Percentiles rank a stretch among this genome's conserved stretches.
Evolutionary conservation across 179 eudicot species (phyloP).

Genomic region (Spinacia oleracea): DNA sequence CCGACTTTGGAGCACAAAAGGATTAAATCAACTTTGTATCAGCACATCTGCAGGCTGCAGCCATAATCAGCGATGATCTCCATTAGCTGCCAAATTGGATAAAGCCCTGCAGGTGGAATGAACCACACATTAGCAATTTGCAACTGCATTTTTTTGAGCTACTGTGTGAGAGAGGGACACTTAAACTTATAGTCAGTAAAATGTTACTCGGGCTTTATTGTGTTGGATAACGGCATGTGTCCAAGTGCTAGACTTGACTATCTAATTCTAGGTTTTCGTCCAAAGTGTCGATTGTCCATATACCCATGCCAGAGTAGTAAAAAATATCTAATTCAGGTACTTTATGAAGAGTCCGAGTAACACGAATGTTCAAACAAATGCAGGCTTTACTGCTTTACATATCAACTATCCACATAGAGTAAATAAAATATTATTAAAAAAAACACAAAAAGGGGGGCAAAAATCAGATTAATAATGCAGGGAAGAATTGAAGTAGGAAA

Average conservation of each 20-base stretch:
- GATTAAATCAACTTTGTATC: conserved; percentile 21
- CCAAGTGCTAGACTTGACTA: too few relatives aligned
- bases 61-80: conserved; percentile 39
- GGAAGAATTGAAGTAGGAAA: background rate
- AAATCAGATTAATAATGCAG: background rate
- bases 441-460: too few relatives aligned
- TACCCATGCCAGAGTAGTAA: too few relatives aligned
- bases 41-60: background rate
- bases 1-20: conserved; percentile 8
- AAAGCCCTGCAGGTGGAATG: conserved; percentile 29
- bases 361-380: too few relatives aligned
- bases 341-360: too few relatives aligned
- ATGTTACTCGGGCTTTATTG: background rate
- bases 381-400: too few relatives aligned
- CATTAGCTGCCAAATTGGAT: conserved; percentile 25
- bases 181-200: background rate
- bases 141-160: too few relatives aligned
- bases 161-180: background rate
- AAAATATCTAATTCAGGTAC: too few relatives aligned
- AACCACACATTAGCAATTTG: background rate
- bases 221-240: background rate
- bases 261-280: too few relatives aligned
- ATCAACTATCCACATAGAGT: too few relatives aligned
- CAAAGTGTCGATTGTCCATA: too few relatives aligned
- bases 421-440: background rate